Conservation (phyloP, 1,139 yeast genomes). For the Diutina pseudorugosa region DNA sequence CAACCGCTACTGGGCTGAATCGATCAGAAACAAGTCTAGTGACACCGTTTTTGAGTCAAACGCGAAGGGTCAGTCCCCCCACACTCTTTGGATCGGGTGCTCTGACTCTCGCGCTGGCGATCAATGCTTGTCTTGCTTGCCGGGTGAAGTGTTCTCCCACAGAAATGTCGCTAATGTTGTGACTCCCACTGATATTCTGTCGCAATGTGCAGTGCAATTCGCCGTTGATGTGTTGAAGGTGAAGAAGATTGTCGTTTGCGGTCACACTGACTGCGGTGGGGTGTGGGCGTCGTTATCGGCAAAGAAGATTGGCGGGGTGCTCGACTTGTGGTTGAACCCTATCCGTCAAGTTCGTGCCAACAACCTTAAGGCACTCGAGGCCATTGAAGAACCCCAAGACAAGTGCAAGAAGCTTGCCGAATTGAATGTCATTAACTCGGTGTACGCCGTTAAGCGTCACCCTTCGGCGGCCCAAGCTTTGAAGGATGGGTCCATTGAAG, state of each 20-base stretch:
- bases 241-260: conserved; percentile 76
- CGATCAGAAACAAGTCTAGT: conserved; percentile 48
- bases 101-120: conserved; percentile 91
- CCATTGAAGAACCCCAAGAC: conserved; percentile 33
- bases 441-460: conserved; percentile 48
- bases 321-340: conserved; percentile 70
- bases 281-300: conserved; percentile 74
- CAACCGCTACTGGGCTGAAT: conserved; percentile 57
- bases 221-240: conserved; percentile 85
- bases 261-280: conserved; percentile 98
- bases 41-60: conserved; percentile 51
- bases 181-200: conserved; percentile 57
- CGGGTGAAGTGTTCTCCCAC: conserved; percentile 93
- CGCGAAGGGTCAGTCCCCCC: conserved; percentile 83
- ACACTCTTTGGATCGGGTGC: conserved; percentile 93
- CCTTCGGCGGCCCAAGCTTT: conserved; percentile 68
- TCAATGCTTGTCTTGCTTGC: conserved; percentile 62
- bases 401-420: conserved; percentile 62
- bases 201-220: conserved; percentile 78
- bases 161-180: conserved; percentile 85
- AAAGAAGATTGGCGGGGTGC: conserved; percentile 59
- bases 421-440: conserved; percentile 60
- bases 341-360: conserved; percentile 59
- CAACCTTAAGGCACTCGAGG: conserved; percentile 36
- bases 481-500: conserved; percentile 61